Base-by-base conservation (phyloP, 345 rosid genomes). In the Euphorbia pulcherrima region DNA sequence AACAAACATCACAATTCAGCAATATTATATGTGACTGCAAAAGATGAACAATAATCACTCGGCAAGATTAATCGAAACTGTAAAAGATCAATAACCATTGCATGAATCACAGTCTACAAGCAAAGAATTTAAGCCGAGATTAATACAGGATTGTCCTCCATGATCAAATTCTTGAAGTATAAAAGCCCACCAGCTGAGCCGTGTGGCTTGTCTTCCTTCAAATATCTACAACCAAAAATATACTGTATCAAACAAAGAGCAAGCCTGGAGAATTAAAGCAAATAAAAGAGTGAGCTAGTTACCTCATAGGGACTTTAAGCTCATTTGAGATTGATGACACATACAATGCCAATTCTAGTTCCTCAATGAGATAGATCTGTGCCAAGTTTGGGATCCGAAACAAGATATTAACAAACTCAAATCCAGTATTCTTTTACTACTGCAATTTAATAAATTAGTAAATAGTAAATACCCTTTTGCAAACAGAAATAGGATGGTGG, bases 401-500 rank as follows among this genome's bases (percentile, higher is more conserved):
- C 17, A 62, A 62, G 65, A 62, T 46, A 4, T 9, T 26, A 46
- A 63, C 37, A 46, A 62, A 63, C 1, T 46, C 39, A 24, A 47
- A 24, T 24, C 2, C 24, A 20, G 30, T 11, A 16, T 12, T 39
- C 26, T 17, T 40, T 29, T 62, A 23, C 5, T 10, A 18, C 8
- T 68, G 44, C 16, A 53, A 12, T 50, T 30, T 3, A 52, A 68
- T 4, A 5, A 37, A 41, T 5, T 33, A 23, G 16, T 17, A 59
- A 35, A 53, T 41, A 54, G 68, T n/a, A 59, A 59, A 26, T 80
- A 92, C 98, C 85, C 81, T 87, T 83, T 87, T 93, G 74, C 98
- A 93, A 80, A 97, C 98, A 70, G 97, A 87, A 69, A 93, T 93
- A 0, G 98, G 98, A 75, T 90, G 98, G 74, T 93, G 96, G 97